Conservation (phyloP, 1,284 basidiomycete genomes). For the Cystobasidiaceae sp. region DNA sequence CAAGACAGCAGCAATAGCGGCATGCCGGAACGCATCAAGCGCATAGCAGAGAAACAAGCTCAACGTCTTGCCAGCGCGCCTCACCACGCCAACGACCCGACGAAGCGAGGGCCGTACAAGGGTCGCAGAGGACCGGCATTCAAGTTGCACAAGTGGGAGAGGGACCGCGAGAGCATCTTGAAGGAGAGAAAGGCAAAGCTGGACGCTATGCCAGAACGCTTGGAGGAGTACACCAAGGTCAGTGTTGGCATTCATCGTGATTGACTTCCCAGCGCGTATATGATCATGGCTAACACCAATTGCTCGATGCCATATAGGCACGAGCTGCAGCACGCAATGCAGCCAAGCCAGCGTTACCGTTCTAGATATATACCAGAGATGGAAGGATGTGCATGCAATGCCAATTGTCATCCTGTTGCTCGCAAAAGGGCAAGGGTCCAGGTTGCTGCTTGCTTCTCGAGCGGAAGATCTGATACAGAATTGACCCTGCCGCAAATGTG, state of each 20-base stretch:
- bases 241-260: background rate
- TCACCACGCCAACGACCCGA: background rate
- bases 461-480: too few relatives aligned
- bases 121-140: constrained; percentile 9
- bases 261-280: background rate
- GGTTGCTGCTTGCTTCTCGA: too few relatives aligned
- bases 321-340: constrained; percentile 1
- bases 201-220: constrained; percentile 11
- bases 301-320: background rate
- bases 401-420: too few relatives aligned
- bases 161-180: background rate
- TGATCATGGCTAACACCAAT: background rate
- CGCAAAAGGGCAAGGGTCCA: too few relatives aligned
- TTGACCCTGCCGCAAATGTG: too few relatives aligned
- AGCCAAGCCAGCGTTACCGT: constrained; percentile 13
- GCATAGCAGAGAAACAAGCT: background rate
- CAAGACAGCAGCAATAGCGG: too few relatives aligned
- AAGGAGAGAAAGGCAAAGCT: constrained; percentile 15
- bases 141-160: constrained; percentile 22
- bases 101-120: constrained; percentile 20
- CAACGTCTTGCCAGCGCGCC: background rate
- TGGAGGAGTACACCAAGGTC: constrained; percentile 24
- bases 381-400: too few relatives aligned
- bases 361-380: background rate
- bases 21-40: background rate